Conservation (phyloP, 768 basidiomycete genomes). For the Kwoniella sp. region DNA sequence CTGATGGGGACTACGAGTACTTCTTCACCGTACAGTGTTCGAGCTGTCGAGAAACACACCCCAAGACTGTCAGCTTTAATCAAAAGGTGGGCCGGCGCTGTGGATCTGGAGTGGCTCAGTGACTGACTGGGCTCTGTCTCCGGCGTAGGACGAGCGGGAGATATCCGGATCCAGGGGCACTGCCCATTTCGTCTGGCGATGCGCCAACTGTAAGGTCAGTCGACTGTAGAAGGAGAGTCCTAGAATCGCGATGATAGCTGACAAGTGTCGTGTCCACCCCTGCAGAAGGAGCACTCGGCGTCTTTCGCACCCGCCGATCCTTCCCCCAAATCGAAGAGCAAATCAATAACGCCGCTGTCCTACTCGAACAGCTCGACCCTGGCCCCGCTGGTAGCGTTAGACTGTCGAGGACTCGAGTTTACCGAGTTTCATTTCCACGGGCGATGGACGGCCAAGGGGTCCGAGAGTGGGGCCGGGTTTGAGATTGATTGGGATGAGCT, state of each 20-base stretch:
- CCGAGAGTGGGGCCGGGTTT: conserved; percentile 31
- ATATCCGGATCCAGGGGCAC: conserved; percentile 47
- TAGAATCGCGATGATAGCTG: too few relatives aligned
- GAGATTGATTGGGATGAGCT: conserved; percentile 43
- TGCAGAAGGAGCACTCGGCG: conserved; percentile 49
- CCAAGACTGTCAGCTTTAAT: conserved; percentile 44
- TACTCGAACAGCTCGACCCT: conserved; percentile 19
- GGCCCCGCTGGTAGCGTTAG: conserved; percentile 40
- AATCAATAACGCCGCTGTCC: conserved; percentile 28
- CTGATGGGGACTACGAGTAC: conserved; percentile 42
- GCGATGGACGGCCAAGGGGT: conserved; percentile 23
- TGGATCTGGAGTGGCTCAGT: not conserved
- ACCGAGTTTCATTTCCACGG: conserved; percentile 40
- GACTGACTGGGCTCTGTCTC: not conserved
- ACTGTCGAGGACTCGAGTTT: conserved; percentile 49
- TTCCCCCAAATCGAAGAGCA: conserved; percentile 22
- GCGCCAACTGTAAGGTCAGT: conserved; percentile 47
- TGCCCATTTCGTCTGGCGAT: conserved; percentile 48
- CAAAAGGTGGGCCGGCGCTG: conserved; percentile 27
- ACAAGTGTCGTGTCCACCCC: not conserved
- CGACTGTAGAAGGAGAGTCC: not conserved
- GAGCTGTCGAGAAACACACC: conserved; percentile 43
- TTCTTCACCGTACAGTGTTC: conserved; percentile 44
- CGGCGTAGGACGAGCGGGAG: conserved; percentile 42
- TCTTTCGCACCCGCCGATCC: conserved; percentile 39